Evolutionary conservation across 2,329 filamentous ascomycete genomes (phyloP), one percentile per base, ranked within the genome.

Genomic region (Botrytis deweyae): DNA sequence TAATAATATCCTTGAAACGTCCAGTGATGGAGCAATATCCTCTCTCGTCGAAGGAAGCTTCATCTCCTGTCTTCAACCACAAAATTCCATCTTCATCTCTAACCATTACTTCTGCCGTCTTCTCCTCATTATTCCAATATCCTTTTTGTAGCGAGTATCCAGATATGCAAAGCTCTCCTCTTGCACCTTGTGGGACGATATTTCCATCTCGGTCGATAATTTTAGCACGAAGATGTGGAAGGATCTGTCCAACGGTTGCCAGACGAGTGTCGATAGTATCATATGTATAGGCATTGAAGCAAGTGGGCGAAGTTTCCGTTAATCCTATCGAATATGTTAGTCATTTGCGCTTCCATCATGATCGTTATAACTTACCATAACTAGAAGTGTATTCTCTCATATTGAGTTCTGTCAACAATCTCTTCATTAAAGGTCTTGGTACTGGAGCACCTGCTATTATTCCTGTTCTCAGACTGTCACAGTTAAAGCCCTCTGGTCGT

Each of bases 391-490:
- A 25, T 90, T 85, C 44, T 87, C 86, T 87, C 90, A 95, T 94
- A 72, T 92, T 92, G 44, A 95, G 88, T 44, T 90, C 88, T 49
- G 88, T 86, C 22, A 93, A 87, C 72, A 95, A 86, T 40, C 89
- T 85, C 81, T 92, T 88, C 90, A 95, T 94, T 36, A 95, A 84
- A 74, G 92, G 90, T 4, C 88, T 86, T 3, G 93, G 92, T 1
- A 95, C 92, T 0, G 92, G 92, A 0, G 92, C 91, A 0, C 93
- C 93, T 0, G 93, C 93, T 63, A 94, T 91, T 78, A 94, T 94
- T 12, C 93, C 93, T 0, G 92, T 95, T 49, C 93, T 87, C 29
- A 95, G 85, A 9, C 83, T 84, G 1, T 86, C 84, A 79, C 84
- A 85, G 18, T 64, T 46, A 33, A 71, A 74, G 2, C 38, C 62